A percentile compares a stretch with the other conserved stretches of the same genome.
These are phyloP conservation scores for Globisporangium mamillatum DNA, from an alignment of 352 stramenopile genomes.

Conservation along the genomic window DNA sequence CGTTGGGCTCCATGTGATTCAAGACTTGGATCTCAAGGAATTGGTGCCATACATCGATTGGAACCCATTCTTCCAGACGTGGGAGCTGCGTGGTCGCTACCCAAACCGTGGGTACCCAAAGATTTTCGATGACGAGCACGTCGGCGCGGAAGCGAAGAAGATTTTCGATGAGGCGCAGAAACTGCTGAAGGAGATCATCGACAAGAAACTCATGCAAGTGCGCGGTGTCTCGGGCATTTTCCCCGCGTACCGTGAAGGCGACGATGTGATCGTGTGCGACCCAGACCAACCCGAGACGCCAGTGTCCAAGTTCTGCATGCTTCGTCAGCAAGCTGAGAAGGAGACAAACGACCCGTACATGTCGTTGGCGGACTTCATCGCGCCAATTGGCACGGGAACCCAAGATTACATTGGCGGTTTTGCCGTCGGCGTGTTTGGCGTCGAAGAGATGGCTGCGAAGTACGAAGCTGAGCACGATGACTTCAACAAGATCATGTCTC, in stretches of 20 bases:
- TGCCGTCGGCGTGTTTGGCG: slow-evolving; percentile 95
- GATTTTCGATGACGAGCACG: slow-evolving; percentile 97
- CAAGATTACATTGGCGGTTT: slow-evolving; percentile 87
- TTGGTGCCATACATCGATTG: slow-evolving; percentile 98
- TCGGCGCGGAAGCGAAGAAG: slow-evolving; percentile 95
- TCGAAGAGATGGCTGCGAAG: slow-evolving; percentile 90
- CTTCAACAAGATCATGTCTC: slow-evolving; percentile 98
- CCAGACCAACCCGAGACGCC: slow-evolving; percentile 71
- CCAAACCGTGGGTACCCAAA: slow-evolving; percentile 98
- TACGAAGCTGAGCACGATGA: slow-evolving; percentile 96
- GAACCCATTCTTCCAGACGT: slow-evolving; percentile 99
- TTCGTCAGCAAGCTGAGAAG: slow-evolving; percentile 97
- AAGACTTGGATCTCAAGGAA: slow-evolving; percentile 83
- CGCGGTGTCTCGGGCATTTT: slow-evolving; percentile 94
- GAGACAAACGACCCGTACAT: slow-evolving; percentile 94
- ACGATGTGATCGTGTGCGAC: slow-evolving; percentile 95
- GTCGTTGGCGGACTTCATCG: slow-evolving; percentile 94
- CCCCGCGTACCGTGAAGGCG: slow-evolving; percentile 89
- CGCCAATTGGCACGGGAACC: slow-evolving; percentile 35
- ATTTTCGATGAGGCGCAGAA: slow-evolving; percentile 95
- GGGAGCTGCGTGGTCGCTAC: slow-evolving; percentile 96
- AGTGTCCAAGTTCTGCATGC: slow-evolving; percentile 94
- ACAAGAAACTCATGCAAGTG: slow-evolving; percentile 89
- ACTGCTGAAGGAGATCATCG: slow-evolving; percentile 94
- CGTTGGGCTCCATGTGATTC: slow-evolving; percentile 86